These are phyloP conservation scores for Brettanomyces custersianus DNA, from an alignment of 805 yeast genomes.

Conservation along the genomic window DNA sequence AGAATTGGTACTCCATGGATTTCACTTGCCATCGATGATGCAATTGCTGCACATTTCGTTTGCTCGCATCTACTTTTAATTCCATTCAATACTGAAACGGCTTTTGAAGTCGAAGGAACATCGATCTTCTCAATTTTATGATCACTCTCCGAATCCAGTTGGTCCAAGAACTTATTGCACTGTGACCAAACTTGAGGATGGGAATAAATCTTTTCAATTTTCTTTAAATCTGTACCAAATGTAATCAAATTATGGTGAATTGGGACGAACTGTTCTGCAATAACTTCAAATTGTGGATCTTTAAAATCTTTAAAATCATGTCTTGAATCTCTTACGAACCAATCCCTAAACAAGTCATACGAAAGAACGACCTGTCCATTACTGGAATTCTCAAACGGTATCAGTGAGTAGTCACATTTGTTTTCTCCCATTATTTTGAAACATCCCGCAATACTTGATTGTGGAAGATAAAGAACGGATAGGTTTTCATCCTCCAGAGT, in stretches of 20 bases:
- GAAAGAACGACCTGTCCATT: conserved; percentile 90
- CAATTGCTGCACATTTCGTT: conserved; percentile 57
- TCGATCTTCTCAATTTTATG: conserved; percentile 45
- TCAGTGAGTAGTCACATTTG: conserved; percentile 58
- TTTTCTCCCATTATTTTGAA: conserved; percentile 40
- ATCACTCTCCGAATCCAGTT: conserved; percentile 22
- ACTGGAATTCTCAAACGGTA: conserved; percentile 91
- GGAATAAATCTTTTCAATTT: conserved; percentile 58
- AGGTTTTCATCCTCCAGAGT: conserved; percentile 9
- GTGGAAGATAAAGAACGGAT: conserved; percentile 24
- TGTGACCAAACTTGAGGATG: conserved; percentile 99
- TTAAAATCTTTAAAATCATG: neutral
- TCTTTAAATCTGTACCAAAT: conserved; percentile 31
- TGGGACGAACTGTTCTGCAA: conserved; percentile 74
- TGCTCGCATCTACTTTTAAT: conserved; percentile 23
- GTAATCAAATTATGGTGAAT: conserved; percentile 71
- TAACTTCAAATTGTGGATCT: conserved; percentile 38
- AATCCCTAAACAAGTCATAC: conserved; percentile 70
- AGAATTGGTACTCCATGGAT: conserved; percentile 50
- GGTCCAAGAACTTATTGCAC: conserved; percentile 47
- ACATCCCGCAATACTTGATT: conserved; percentile 48
- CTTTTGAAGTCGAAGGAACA: conserved; percentile 73
- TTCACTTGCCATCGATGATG: conserved; percentile 58
- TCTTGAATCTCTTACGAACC: conserved; percentile 28
- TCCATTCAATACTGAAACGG: conserved; percentile 55